A percentile compares a stretch with the other conserved stretches of the same genome.
Conservation (phyloP, 352 stramenopile genomes). For the Phytophthora hibernalis region DNA sequence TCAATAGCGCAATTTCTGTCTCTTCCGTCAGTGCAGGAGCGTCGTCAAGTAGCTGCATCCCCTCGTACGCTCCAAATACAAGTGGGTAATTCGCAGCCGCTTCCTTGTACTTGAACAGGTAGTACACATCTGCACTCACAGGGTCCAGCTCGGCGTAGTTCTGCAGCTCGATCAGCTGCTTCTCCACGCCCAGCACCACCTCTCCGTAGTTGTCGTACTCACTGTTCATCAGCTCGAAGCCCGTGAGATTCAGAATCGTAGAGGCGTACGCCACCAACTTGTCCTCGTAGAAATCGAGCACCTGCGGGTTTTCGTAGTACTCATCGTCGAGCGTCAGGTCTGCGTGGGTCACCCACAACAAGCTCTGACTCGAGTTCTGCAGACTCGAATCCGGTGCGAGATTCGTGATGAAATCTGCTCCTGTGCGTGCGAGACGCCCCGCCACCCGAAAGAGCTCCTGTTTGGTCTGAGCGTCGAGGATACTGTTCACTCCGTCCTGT, state of each 20-base stretch:
- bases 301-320: conserved; percentile 88
- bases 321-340: conserved; percentile 85
- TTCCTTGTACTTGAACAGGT: conserved; percentile 75
- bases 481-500: conserved; percentile 45
- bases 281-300: conserved; percentile 42
- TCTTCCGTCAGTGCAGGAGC: conserved; percentile 38
- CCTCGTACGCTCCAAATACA: conserved; percentile 61
- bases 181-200: conserved; percentile 34
- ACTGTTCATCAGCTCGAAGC: conserved; percentile 28
- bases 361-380: conserved; percentile 71
- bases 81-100: conserved; percentile 51
- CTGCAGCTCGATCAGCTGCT: conserved; percentile 40
- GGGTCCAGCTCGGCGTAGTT: conserved; percentile 34
- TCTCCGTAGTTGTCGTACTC: conserved; percentile 37
- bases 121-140: conserved; percentile 55
- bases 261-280: conserved; percentile 46
- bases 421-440: conserved; percentile 49
- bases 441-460: conserved; percentile 51
- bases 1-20: conserved; percentile 57
- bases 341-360: conserved; percentile 77
- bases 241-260: conserved; percentile 47
- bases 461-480: conserved; percentile 37
- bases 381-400: conserved; percentile 40
- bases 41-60: conserved; percentile 50
- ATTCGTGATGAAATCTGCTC: conserved; percentile 81